Evolutionary conservation across 2,329 filamentous ascomycete genomes (phyloP).

Genomic region (Rutstroemia sp.): DNA sequence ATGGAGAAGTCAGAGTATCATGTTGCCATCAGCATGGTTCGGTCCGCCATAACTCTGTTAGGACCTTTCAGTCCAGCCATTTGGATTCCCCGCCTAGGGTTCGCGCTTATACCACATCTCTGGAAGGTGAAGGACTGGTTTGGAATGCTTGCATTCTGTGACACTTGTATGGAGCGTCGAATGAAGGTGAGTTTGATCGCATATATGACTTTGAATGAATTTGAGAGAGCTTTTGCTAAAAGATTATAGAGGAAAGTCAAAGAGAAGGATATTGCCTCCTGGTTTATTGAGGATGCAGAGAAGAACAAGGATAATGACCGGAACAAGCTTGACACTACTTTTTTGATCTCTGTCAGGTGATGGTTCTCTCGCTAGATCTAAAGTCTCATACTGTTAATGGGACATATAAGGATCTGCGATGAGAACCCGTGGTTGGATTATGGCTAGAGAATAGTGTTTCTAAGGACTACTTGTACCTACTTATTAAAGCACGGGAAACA

Average conservation of each 20-base stretch:
- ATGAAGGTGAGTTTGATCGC: conserved; percentile 7
- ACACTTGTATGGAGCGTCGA: conserved; percentile 9
- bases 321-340: too few relatives aligned
- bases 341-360: too few relatives aligned
- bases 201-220: neutral
- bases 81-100: conserved; percentile 15
- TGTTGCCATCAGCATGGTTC: conserved; percentile 10
- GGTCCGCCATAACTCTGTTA: conserved; percentile 8
- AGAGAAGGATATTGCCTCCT: conserved; percentile 13
- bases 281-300: conserved; percentile 11
- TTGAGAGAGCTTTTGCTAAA: neutral
- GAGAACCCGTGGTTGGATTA: too few relatives aligned
- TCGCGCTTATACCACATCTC: conserved; percentile 12
- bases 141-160: conserved; percentile 11
- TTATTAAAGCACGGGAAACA: too few relatives aligned
- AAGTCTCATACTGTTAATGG: too few relatives aligned
- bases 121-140: neutral
- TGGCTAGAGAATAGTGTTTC: too few relatives aligned
- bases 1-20: conserved; percentile 13
- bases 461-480: too few relatives aligned
- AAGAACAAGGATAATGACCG: conserved; percentile 5
- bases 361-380: too few relatives aligned
- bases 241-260: neutral
- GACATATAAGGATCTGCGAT: too few relatives aligned
- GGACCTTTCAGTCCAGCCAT: conserved; percentile 15